Base-by-base conservation (phyloP, 345 rosid genomes). In the Laguncularia racemosa region DNA sequence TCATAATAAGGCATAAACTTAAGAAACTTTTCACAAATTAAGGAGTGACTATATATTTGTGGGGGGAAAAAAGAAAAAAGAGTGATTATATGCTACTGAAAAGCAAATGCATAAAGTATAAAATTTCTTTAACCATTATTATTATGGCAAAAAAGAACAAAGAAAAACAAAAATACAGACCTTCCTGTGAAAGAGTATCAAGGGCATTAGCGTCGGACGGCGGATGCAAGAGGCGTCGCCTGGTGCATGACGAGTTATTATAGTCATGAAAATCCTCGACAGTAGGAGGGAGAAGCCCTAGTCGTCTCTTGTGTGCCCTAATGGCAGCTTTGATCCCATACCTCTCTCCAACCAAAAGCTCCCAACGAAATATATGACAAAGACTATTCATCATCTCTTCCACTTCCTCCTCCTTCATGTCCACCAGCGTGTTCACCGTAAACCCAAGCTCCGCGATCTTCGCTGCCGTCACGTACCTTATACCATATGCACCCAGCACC, bases 311-410 rank as follows among this genome's bases (percentile, higher is more conserved):
- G 69, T 89, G 95, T 58, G 96, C 95, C 68, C 99, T 75, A 20
- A 93, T 86, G 16, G 99, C 99, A 26, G 99, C 91, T 64, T 89
- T 93, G 44, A 93, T 74, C 28, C 99, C 99, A 55, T 81, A 93
- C 45, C 96, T 74, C 61, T 93, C 99, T 10, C 99, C 99, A 9
- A 93, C 96, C 1, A 87, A 84, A 57, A 93, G 88, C 53, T 93
- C 97, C 96, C 91, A 89, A 46, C 97, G 69, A 71, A 84, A 93
- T 60, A 93, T 82, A 56, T 93, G 99, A 49, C 81, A 75, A 49
- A 93, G 71, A 59, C 91, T 89, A 74, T 85, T 89, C 96, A 93
- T 93, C 99, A 93, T 93, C 62, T 93, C 99, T 5, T 93, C 99
- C 4, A 93, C 79, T 83, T 93, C 99, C 65, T 87, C 99, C 20